These are phyloP conservation scores for Leccinum imitatum DNA, from an alignment of 768 basidiomycete species.

Conservation along the genomic window DNA sequence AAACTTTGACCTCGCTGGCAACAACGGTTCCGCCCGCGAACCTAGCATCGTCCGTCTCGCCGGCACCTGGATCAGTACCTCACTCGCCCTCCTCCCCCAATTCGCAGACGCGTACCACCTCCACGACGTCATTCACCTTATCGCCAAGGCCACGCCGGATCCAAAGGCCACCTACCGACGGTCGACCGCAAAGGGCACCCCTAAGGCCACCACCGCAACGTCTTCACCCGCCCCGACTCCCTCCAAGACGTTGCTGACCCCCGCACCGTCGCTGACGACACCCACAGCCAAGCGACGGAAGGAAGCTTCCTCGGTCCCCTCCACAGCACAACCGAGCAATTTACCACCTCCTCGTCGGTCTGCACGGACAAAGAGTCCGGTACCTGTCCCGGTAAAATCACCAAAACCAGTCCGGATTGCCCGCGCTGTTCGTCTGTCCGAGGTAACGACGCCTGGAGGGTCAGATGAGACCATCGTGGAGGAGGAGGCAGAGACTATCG, in stretches of 20 bases:
- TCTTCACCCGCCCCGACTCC: conserved; percentile 28
- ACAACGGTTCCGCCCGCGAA: conserved; percentile 71
- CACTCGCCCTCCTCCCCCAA: conserved; percentile 52
- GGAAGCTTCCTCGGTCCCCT: conserved; percentile 50
- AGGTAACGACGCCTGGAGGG: conserved; percentile 46
- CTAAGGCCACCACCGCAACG: conserved; percentile 28
- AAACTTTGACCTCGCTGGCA: conserved; percentile 69
- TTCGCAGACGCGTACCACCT: conserved; percentile 71
- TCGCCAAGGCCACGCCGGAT: conserved; percentile 75
- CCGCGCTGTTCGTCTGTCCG: conserved; percentile 25
- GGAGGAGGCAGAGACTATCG: conserved; percentile 57
- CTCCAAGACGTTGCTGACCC: conserved; percentile 31
- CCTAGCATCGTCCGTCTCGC: conserved; percentile 71
- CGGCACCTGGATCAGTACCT: conserved; percentile 79
- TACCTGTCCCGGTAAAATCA: conserved; percentile 37
- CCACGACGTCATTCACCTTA: conserved; percentile 55
- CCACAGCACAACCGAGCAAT: conserved; percentile 21
- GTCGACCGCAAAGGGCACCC: conserved; percentile 42
- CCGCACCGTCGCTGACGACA: conserved; percentile 38
- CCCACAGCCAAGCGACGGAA: conserved; percentile 63
- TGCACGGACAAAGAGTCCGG: conserved; percentile 42
- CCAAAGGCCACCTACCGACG: conserved; percentile 77
- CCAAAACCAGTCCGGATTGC: conserved; percentile 28
- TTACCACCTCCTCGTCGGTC: conserved; percentile 45
- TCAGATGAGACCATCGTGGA: conserved; percentile 69